These are phyloP conservation scores for Tetracentron sinense DNA, from an alignment of 164 flowering plant genomes.

Conservation along the genomic window DNA sequence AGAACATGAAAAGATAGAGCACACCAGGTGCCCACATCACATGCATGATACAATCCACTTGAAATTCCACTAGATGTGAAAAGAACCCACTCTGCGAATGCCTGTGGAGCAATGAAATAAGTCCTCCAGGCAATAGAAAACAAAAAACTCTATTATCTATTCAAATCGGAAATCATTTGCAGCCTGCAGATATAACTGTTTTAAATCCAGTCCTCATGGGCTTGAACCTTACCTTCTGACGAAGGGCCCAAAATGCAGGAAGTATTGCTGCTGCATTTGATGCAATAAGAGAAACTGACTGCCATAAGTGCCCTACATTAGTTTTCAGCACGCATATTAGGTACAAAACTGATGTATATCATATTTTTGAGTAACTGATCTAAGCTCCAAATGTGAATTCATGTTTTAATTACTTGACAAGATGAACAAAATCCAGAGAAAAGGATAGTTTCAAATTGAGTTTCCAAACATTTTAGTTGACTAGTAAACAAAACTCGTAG, in stretches of 20 bases:
- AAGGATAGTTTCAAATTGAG: too few species aligned
- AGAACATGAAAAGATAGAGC: constrained; percentile 58
- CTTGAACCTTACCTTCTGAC: constrained; percentile 56
- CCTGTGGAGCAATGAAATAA: constrained; percentile 39
- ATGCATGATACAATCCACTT: constrained; percentile 95
- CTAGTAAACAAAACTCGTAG: background rate
- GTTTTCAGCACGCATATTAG: constrained; percentile 17
- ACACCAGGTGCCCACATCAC: constrained; percentile 96
- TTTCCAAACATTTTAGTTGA: too few species aligned
- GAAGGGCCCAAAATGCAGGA: constrained; percentile 87
- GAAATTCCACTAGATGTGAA: constrained; percentile 86
- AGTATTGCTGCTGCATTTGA: constrained; percentile 92
- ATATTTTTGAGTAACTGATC: background rate
- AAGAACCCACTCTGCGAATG: constrained; percentile 86
- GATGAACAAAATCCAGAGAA: background rate
- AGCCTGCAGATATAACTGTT: too few species aligned
- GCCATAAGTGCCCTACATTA: constrained; percentile 70
- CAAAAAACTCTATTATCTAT: background rate
- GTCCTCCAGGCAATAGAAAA: background rate
- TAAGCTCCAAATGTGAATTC: background rate
- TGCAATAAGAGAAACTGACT: constrained; percentile 74
- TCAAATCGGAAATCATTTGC: background rate
- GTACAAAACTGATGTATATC: background rate
- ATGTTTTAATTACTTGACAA: background rate
- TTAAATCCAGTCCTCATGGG: background rate